Percentiles rank a stretch among this genome's conserved stretches.
Evolutionary conservation across 2,329 filamentous ascomycete species (phyloP).

Genomic region (Fusarium marasasianum): DNA sequence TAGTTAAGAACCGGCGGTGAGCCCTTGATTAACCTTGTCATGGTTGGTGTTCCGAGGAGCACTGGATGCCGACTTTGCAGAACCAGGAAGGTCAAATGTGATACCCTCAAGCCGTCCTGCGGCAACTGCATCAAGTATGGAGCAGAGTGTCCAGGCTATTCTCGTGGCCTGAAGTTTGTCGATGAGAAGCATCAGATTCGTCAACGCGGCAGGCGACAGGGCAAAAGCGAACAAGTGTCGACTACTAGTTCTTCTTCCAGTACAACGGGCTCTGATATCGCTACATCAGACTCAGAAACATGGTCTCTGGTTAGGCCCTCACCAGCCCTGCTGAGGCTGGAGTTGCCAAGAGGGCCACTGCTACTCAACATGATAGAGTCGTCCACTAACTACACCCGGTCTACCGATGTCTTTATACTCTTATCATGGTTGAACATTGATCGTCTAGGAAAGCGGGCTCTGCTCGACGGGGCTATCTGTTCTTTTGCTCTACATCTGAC

Average conservation of each 20-base stretch:
- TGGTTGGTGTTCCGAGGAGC: constrained; percentile 53
- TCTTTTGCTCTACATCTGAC: constrained; percentile 51
- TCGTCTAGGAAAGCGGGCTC: constrained; percentile 47
- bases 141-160: constrained; percentile 52
- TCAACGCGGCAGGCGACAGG: constrained; percentile 36
- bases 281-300: neutral
- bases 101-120: constrained; percentile 54
- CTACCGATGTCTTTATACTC: constrained; percentile 39
- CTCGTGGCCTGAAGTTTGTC: constrained; percentile 52
- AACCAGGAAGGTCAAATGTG: constrained; percentile 56
- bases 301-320: constrained; percentile 12
- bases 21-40: constrained; percentile 24
- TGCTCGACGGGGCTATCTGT: constrained; percentile 52
- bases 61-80: constrained; percentile 53
- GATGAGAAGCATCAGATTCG: constrained; percentile 52
- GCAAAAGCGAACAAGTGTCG: constrained; percentile 3
- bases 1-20: constrained; percentile 38
- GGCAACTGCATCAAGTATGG: constrained; percentile 53
- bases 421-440: constrained; percentile 42
- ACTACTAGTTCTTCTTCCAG: constrained; percentile 21
- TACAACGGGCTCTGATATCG: constrained; percentile 12
- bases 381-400: constrained; percentile 25
- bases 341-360: constrained; percentile 44
- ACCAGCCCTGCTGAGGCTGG: constrained; percentile 20
- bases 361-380: constrained; percentile 46